Evolutionary conservation across 257 asterid genomes (phyloP), one percentile per base, ranked within the genome.

Genomic region (Striga asiatica): DNA sequence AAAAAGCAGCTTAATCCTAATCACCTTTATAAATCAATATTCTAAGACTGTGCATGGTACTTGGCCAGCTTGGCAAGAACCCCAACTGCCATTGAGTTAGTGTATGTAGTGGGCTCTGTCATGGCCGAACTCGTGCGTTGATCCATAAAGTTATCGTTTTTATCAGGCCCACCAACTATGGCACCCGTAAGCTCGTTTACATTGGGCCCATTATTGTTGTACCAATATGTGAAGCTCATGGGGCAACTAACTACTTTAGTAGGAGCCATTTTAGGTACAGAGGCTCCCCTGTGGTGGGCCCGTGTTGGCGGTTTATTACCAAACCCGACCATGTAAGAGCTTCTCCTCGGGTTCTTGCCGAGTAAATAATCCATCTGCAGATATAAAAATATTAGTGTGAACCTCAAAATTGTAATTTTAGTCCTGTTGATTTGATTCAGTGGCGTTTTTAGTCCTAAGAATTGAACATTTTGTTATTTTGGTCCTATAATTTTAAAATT

Each of bases 281-380:
- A 88, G 0, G 97, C 81, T n/a, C 97, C 97, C 64, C 95, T 66
- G 25, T 88, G 97, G 70, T 88, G 97, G 1, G 94, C 84, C 54
- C 78, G 95, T 41, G 19, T 70, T 7, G 97, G 97, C 20, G 94
- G 88, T 1, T 76, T 69, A 1, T 66, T 70, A 0, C 97, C 97
- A 50, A 84, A 88, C 12, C 97, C 97, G 5, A 84, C 97, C 97
- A 88, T 88, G 79, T 76, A 78, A 17, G 97, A 88, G 50, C 78
- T 75, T 19, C 74, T 71, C 45, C 31, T 21, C 0, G 97, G 95
- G 55, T 84, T 88, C 58, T 73, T 43, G 4, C 97, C 97, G 0
- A 88, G 77, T 22, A 88, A 23, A 61, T 84, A 80, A 68, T 88
- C 94, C 71, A 88, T 72, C 93, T 86, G 76, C 70, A 60, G 2